Base-by-base conservation (phyloP, 768 basidiomycete species). In the Saitozyma sp. region DNA sequence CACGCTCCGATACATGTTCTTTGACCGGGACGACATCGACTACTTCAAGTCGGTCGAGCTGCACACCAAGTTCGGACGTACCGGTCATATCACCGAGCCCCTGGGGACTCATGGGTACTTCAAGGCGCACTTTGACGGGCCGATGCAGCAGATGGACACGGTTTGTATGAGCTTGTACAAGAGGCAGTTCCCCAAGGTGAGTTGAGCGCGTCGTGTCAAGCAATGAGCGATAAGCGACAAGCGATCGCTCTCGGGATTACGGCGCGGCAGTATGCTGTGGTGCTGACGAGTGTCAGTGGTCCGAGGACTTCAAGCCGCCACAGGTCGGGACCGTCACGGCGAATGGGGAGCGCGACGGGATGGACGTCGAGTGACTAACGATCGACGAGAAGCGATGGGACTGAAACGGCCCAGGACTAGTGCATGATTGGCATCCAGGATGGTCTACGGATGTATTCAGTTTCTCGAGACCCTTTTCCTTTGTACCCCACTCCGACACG, bases 1-100 rank as follows among this genome's bases (percentile, higher is more conserved):
- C 2, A 98, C 95, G 7, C 88, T 99, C 70, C 88, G 95, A 59
- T 98, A 97, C 83, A 91, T 99, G 91, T 98, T 98, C 83, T 98
- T 99, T 85, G 89, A 94, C 79, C 71, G 87, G 67, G 91, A 92
- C 51, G 95, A 98, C 76, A 85, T 97, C 54, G 83, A 85, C 48
- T 98, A 94, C 80, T 97, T 90, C 84, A 89, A 91, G 78, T 92
- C 93, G 1, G 87, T 98, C 62, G 91, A 95, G 75, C 82, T 97
- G 60, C 85, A 92, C 78, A 98, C 93, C 3, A 99, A 97, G 80
- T 85, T 88, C 63, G 94, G 95, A 9, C 85, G 91, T 19, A 84
- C 84, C 29, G 96, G 95, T 2, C 93, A 99, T 79, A 90, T 80
- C 66, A 70, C 72, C 17, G 94, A 93, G 80, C 89, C 91, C 9